phyloP scores from a whole-genome alignment of 345 rosid species.

The Mercurialis annua region DNA sequence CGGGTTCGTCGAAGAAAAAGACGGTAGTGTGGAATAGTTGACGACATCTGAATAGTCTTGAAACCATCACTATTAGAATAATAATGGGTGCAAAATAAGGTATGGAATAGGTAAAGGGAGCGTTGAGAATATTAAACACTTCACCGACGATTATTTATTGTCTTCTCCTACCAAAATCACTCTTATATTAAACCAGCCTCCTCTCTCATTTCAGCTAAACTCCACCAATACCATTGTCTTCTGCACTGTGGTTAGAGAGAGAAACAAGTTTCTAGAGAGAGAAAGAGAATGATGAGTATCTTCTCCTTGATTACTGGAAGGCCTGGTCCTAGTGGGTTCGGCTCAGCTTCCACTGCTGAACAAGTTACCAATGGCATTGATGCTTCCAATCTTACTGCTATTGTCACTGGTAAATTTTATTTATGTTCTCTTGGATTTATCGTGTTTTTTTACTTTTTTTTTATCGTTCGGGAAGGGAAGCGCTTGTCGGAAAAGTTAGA shows the following conservation, averaged over 20 bases:
- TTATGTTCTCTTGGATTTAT: no score
- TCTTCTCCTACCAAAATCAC: background rate
- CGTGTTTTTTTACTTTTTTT: background rate
- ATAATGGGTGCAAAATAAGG: background rate
- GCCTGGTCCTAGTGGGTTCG: slow-evolving; percentile 82
- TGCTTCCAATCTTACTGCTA: slow-evolving; percentile 61
- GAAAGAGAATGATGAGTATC: slow-evolving; percentile 35
- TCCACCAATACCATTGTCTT: background rate
- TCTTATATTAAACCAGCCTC: background rate
- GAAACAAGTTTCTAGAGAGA: no score
- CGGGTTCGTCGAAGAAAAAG: no score
- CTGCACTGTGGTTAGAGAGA: no score
- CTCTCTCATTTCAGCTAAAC: background rate
- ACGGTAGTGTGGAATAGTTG: no score
- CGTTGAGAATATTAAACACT: slow-evolving; percentile 12
- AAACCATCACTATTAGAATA: no score
- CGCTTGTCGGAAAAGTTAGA: no score
- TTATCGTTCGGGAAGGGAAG: background rate
- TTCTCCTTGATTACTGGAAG: slow-evolving; percentile 58
- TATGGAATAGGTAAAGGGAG: background rate
- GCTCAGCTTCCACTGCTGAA: slow-evolving; percentile 84
- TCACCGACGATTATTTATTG: slow-evolving; percentile 15
- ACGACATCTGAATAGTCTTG: no score
- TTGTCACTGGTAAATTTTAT: slow-evolving; percentile 62
- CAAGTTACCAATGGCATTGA: slow-evolving; percentile 66